A percentile compares a stretch with the other conserved stretches of the same genome.
phyloP scores from a whole-genome alignment of 805 yeast genomes.

The Myxozyma melibiosi region DNA sequence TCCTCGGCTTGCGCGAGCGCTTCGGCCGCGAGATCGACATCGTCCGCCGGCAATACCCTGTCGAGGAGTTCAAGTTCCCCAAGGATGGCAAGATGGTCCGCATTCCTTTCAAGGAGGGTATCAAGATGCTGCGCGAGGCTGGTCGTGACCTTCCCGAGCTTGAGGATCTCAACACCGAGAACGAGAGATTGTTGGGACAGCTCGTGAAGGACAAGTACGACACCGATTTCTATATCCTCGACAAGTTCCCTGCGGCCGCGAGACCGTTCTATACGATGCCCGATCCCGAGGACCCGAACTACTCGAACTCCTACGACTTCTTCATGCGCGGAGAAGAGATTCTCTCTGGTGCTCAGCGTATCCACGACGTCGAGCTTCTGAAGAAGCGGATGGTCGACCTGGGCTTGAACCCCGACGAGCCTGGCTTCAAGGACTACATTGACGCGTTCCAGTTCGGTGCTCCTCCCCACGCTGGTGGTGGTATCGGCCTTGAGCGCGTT shows the following conservation, averaged over 20 bases:
- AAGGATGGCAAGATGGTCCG: constrained; percentile 91
- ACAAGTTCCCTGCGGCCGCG: constrained; percentile 94
- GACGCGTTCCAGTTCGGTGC: constrained; percentile 94
- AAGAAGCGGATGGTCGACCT: constrained; percentile 79
- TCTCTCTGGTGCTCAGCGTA: constrained; percentile 99
- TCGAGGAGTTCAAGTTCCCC: constrained; percentile 95
- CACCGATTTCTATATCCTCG: constrained; percentile 96
- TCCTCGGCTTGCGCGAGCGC: constrained; percentile 77
- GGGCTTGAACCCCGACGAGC: constrained; percentile 75
- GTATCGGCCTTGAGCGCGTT: constrained; percentile 98
- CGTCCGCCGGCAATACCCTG: constrained; percentile 94
- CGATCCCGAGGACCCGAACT: constrained; percentile 84
- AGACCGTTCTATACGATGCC: constrained; percentile 99
- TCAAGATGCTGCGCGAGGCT: constrained; percentile 77
- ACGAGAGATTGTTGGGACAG: constrained; percentile 90
- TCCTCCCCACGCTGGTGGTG: constrained; percentile 99
- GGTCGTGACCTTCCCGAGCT: constrained; percentile 62
- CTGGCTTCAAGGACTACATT: constrained; percentile 87
- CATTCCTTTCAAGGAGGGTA: constrained; percentile 87
- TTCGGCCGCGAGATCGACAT: constrained; percentile 81
- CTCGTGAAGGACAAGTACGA: constrained; percentile 90
- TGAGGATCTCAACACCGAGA: constrained; percentile 61
- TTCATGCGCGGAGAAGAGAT: constrained; percentile 99
- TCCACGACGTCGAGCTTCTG: constrained; percentile 87
- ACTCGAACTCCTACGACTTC: constrained; percentile 95